Conservation (phyloP, 306 rosid species). For the Quercus agrifolia region DNA sequence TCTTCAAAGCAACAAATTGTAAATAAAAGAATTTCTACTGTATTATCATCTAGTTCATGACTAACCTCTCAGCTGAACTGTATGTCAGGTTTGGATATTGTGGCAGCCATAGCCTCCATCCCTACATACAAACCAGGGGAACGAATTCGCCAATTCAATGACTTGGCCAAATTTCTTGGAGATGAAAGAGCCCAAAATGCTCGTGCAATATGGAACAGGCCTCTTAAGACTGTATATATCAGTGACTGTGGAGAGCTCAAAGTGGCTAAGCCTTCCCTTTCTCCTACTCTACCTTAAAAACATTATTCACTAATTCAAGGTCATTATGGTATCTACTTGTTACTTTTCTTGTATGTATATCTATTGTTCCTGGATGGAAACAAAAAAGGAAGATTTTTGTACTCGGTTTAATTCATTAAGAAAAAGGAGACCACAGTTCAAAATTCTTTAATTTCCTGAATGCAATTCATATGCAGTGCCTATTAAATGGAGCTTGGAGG, state of each 20-base stretch:
- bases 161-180: slow-evolving; percentile 76
- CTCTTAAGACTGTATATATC: slow-evolving; percentile 71
- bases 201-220: slow-evolving; percentile 76
- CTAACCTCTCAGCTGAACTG: slow-evolving; percentile 28
- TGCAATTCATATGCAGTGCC: neutral
- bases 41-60: neutral
- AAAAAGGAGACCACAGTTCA: neutral
- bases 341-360: neutral
- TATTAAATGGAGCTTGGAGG: neutral
- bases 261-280: slow-evolving; percentile 81
- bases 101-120: slow-evolving; percentile 72
- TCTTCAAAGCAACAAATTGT: neutral
- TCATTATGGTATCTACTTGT: neutral
- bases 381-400: neutral
- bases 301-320: neutral
- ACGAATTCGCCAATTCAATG: slow-evolving; percentile 80
- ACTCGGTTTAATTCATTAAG: neutral
- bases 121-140: slow-evolving; percentile 81
- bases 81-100: slow-evolving; percentile 75
- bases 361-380: neutral
- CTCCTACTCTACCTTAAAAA: slow-evolving; percentile 75
- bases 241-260: slow-evolving; percentile 84
- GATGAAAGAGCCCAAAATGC: slow-evolving; percentile 92
- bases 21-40: neutral
- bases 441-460: neutral